Percentiles rank a stretch among this genome's conserved stretches.
phyloP scores from a whole-genome alignment of 495 filamentous ascomycete species.

The Penicillium argentinense region DNA sequence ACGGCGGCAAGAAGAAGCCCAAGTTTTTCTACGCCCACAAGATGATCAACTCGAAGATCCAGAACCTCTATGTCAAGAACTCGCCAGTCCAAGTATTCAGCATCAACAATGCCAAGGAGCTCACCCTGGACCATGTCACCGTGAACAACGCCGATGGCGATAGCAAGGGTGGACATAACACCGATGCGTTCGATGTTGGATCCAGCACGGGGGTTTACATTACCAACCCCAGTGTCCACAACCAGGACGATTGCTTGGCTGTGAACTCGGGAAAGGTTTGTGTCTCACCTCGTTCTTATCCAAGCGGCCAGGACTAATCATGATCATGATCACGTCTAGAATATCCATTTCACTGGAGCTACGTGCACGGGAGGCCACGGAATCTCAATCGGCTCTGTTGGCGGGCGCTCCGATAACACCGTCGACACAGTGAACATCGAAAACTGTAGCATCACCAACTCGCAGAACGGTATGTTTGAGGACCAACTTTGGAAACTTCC shows the following conservation, averaged over 20 bases:
- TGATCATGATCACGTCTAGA: constrained; percentile 9
- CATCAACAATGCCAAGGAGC: constrained; percentile 41
- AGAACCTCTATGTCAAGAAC: constrained; percentile 50
- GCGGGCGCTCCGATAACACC: constrained; percentile 56
- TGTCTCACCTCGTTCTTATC: too few relatives aligned
- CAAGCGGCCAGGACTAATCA: too few relatives aligned
- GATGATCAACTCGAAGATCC: constrained; percentile 42
- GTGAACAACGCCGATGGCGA: constrained; percentile 62
- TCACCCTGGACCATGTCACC: constrained; percentile 53
- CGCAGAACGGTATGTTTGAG: constrained; percentile 9
- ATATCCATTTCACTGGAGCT: constrained; percentile 49
- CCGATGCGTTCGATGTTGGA: constrained; percentile 67
- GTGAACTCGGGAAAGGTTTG: constrained; percentile 48
- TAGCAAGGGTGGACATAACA: constrained; percentile 56
- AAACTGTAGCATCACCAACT: constrained; percentile 47
- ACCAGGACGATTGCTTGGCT: constrained; percentile 68
- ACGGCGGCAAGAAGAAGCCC: constrained; percentile 58
- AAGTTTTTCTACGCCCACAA: constrained; percentile 58
- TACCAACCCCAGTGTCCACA: constrained; percentile 53
- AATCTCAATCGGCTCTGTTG: constrained; percentile 61
- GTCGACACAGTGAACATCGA: constrained; percentile 52
- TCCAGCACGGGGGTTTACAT: constrained; percentile 52
- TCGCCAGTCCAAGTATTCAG: constrained; percentile 63
- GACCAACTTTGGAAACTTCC: too few relatives aligned
- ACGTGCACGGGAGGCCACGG: constrained; percentile 57